phyloP scores from a whole-genome alignment of 306 rosid genomes.

The Corylus heterophylla region DNA sequence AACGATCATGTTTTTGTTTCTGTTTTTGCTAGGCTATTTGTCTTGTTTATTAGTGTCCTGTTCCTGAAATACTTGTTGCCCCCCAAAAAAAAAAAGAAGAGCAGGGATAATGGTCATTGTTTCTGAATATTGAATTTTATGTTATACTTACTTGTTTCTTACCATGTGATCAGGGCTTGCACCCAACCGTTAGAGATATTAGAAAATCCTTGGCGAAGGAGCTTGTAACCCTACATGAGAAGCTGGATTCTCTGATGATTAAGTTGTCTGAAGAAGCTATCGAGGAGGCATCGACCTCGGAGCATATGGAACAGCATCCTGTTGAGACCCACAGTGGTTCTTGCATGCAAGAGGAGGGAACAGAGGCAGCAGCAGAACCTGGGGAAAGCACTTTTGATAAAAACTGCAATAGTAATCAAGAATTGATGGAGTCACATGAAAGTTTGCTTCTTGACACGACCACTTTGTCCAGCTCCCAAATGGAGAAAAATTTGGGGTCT shows the following conservation, averaged over 20 bases:
- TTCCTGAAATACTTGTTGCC: background rate
- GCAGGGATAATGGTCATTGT: background rate
- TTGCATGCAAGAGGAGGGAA: constrained; percentile 20
- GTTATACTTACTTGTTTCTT: background rate
- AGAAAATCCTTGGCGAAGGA: constrained; percentile 85
- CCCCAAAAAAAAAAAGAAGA: background rate
- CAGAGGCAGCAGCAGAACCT: constrained; percentile 3
- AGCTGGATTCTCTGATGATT: constrained; percentile 48
- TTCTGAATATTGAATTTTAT: background rate
- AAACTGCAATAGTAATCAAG: background rate
- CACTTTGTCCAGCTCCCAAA: background rate
- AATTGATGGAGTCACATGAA: background rate
- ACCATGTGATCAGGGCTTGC: constrained; percentile 54
- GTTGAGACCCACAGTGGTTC: background rate
- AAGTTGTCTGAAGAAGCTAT: constrained; percentile 29
- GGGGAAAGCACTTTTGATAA: constrained; percentile 19
- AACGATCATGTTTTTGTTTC: background rate
- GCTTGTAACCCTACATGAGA: constrained; percentile 69
- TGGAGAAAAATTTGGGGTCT: background rate
- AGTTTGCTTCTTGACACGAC: background rate
- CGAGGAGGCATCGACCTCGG: background rate
- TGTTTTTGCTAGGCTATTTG: background rate
- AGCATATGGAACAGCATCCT: constrained; percentile 22
- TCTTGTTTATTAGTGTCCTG: background rate
- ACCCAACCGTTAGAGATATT: constrained; percentile 58